Conservation (phyloP, 176 grass and related monocot genomes). For the Metroxylon sagu region DNA sequence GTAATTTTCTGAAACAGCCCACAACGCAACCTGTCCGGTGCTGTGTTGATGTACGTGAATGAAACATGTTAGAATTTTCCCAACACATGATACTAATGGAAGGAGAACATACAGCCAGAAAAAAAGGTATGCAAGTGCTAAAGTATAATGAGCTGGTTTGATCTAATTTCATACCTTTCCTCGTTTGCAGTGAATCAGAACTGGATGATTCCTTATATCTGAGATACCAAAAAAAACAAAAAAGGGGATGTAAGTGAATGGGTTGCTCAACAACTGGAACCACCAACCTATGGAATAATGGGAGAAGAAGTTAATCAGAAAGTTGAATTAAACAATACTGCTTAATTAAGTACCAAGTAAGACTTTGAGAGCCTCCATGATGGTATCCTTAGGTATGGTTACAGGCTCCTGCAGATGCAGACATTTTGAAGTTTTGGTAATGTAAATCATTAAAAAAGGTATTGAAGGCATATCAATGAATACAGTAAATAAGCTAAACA, state of each 20-base stretch:
- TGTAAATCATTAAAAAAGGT: neutral
- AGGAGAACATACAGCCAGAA: neutral
- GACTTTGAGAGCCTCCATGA: conserved; percentile 21
- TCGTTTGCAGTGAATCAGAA: conserved; percentile 22
- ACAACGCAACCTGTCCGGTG: conserved; percentile 5
- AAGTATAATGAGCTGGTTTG: too few species aligned
- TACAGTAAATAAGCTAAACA: neutral
- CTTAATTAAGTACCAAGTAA: conserved; percentile 16
- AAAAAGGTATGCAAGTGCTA: neutral
- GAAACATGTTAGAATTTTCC: neutral
- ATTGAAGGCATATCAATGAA: neutral
- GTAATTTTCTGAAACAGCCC: conserved; percentile 11
- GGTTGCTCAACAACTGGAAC: too few species aligned
- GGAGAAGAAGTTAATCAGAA: neutral
- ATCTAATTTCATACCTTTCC: conserved; percentile 14
- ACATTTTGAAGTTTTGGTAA: neutral
- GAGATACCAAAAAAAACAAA: neutral
- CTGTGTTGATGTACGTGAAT: neutral
- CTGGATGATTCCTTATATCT: conserved; percentile 25
- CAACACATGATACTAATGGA: neutral
- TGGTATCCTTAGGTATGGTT: conserved; percentile 8
- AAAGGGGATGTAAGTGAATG: neutral
- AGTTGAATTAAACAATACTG: neutral
- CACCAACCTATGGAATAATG: too few species aligned
- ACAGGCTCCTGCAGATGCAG: conserved; percentile 14